phyloP scores from a whole-genome alignment of 176 grass and related monocot species.

The Carex cristatella region DNA sequence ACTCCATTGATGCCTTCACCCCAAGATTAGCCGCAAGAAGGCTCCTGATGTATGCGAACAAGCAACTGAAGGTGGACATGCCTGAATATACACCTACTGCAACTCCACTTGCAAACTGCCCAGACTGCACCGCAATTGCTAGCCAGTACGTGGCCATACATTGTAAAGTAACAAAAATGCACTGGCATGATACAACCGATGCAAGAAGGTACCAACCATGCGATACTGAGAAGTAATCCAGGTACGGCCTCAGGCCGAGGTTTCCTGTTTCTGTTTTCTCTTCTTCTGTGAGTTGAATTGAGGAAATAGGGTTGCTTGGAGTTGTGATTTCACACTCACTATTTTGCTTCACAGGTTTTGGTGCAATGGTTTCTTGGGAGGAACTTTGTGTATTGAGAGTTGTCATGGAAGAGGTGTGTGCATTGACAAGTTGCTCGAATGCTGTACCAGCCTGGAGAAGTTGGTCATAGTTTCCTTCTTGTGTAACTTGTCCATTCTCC shows the following conservation, averaged over 20 bases:
- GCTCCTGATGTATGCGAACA: slow-evolving; percentile 72
- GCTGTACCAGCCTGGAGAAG: slow-evolving; percentile 50
- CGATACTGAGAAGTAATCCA: slow-evolving; percentile 52
- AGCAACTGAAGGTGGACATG: slow-evolving; percentile 51
- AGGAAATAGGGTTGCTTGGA: background rate
- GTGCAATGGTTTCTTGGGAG: slow-evolving; percentile 1
- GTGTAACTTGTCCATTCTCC: slow-evolving; percentile 63
- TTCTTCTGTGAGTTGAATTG: slow-evolving; percentile 55
- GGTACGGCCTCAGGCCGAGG: slow-evolving; percentile 57
- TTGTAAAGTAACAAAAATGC: slow-evolving; percentile 52
- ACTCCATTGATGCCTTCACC: slow-evolving; percentile 73
- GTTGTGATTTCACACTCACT: slow-evolving; percentile 33
- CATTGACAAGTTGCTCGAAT: slow-evolving; percentile 62
- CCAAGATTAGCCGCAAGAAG: slow-evolving; percentile 62
- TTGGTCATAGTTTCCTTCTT: slow-evolving; percentile 53
- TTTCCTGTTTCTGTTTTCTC: slow-evolving; percentile 58
- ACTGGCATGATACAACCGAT: slow-evolving; percentile 39
- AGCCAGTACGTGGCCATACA: slow-evolving; percentile 67
- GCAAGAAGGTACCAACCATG: slow-evolving; percentile 36
- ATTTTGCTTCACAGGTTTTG: slow-evolving; percentile 10
- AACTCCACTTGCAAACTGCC: slow-evolving; percentile 22
- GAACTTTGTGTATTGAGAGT: slow-evolving; percentile 10
- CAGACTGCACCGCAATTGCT: slow-evolving; percentile 44
- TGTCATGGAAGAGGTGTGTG: slow-evolving; percentile 46
- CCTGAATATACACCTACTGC: slow-evolving; percentile 55